Evolutionary conservation across 2,329 filamentous ascomycete genomes (phyloP).

Genomic region (Hymenoscyphus scutula): DNA sequence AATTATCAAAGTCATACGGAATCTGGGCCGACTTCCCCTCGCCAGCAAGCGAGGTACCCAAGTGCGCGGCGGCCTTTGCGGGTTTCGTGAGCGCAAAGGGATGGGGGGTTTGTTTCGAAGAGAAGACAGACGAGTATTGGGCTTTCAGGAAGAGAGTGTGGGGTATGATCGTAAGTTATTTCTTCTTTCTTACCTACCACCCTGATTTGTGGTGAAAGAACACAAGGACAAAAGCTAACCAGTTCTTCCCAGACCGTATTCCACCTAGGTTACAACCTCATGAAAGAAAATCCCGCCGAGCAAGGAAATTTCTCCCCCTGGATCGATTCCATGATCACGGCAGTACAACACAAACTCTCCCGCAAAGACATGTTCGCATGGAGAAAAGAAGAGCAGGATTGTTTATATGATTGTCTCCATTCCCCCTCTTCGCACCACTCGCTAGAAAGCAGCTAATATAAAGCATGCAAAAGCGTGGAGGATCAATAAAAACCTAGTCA

Average conservation of each 20-base stretch:
- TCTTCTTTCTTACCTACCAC: neutral
- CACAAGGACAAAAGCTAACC: neutral
- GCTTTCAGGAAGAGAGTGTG: neutral
- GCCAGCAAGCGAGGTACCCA: neutral
- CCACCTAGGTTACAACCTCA: neutral
- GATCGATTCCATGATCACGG: neutral
- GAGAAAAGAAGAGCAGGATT: neutral
- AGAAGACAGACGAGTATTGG: neutral
- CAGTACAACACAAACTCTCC: neutral
- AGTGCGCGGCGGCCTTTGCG: neutral
- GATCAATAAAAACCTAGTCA: slow-evolving; percentile 53
- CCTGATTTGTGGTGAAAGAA: neutral
- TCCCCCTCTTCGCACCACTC: too few species aligned
- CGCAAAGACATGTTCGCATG: neutral
- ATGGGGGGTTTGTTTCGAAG: neutral
- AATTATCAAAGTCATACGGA: neutral
- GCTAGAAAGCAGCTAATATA: neutral
- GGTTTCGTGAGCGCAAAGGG: neutral
- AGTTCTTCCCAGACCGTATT: neutral
- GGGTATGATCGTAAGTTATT: neutral
- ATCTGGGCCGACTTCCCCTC: neutral
- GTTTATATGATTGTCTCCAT: neutral
- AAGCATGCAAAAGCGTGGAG: neutral
- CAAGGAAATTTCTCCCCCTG: neutral
- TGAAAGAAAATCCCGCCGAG: neutral